Base-by-base conservation (phyloP, 805 yeast genomes). In the Candida morakotiae region DNA sequence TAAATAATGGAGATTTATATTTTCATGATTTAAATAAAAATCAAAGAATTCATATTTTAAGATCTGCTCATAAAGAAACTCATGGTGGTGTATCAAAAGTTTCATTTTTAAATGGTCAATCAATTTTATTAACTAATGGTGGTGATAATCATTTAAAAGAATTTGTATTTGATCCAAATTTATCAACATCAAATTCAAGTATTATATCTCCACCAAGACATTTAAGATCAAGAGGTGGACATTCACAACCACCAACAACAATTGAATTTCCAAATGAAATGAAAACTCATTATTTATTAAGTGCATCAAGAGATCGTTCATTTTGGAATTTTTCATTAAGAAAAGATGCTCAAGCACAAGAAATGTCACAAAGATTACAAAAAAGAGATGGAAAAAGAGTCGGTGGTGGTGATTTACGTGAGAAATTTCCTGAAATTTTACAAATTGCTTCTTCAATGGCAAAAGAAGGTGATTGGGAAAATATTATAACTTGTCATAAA, bases 151-250 rank as follows among this genome's bases (percentile, higher is more conserved):
- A 79, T 26, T 67, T 93, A 48, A 86, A 86, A 51, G 98, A 93
- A 60, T 85, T 71, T 49, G 97, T 88, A 0, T 93, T 93, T 61
- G 98, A 93, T 61, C 97, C 97, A 2, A 77, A 93, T 1, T 64
- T 89, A 35, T 79, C 89, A 0, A 66, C 83, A 1, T 62, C 81
- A 4, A 76, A 80, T 47, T 50, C 75, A 0, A 67, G 81, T 2
- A 78, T 87, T 22, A 81, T 85, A 4, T 77, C 88, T 9, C 95
- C 96, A 1, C 98, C 98, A 29, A 81, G 98, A 53, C 79, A 81
- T 42, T 69, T 94, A 51, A 78, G 98, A 57, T 84, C 95, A 1
- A 77, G 98, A 55, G 98, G 97, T 51, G 99, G 99, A n/a, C 98
- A 93, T 58, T 79, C 95, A 3, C 83, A 85, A 21, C 95, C 98